Evolutionary conservation across 768 basidiomycete genomes (phyloP).

Genomic region (Rhodosporidiobolus odoratus): DNA sequence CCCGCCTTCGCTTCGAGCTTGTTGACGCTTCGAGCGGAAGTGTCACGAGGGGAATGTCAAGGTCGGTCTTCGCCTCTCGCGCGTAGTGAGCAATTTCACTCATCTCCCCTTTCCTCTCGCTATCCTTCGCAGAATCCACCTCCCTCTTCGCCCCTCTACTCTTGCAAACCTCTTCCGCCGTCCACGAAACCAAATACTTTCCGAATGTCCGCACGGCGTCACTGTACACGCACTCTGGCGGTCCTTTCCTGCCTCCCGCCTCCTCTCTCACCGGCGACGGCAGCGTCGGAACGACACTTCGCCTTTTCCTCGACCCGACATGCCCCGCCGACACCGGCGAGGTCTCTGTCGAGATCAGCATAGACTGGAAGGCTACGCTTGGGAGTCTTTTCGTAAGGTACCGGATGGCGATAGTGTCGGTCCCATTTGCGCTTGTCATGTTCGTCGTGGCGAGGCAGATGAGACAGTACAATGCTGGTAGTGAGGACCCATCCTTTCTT

Average conservation of each 20-base stretch:
- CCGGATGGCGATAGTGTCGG: conserved; percentile 63
- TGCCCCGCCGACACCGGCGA: conserved; percentile 1
- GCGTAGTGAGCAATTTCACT: too few species aligned
- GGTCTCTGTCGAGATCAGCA: conserved; percentile 51
- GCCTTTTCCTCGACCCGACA: conserved; percentile 41
- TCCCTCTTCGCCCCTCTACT: conserved; percentile 62
- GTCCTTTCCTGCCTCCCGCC: conserved; percentile 56
- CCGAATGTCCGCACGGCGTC: conserved; percentile 47
- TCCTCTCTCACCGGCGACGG: conserved; percentile 33
- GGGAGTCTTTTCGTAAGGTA: conserved; percentile 71
- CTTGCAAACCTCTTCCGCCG: conserved; percentile 56
- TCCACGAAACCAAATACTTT: conserved; percentile 67
- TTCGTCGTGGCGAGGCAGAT: conserved; percentile 50
- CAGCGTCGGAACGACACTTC: conserved; percentile 34
- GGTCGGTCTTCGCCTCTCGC: not conserved
- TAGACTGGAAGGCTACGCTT: conserved; percentile 68
- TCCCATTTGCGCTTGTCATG: conserved; percentile 67
- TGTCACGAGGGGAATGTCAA: conserved; percentile 15
- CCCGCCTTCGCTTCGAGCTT: conserved; percentile 29
- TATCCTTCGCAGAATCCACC: not conserved
- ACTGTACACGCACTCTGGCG: conserved; percentile 65
- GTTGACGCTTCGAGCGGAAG: conserved; percentile 12
- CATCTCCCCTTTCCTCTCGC: not conserved
- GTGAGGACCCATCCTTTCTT: conserved; percentile 38
- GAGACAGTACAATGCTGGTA: conserved; percentile 22